Base-by-base conservation (phyloP, 1,284 basidiomycete species). In the Kalmanozyma brasiliensis region DNA sequence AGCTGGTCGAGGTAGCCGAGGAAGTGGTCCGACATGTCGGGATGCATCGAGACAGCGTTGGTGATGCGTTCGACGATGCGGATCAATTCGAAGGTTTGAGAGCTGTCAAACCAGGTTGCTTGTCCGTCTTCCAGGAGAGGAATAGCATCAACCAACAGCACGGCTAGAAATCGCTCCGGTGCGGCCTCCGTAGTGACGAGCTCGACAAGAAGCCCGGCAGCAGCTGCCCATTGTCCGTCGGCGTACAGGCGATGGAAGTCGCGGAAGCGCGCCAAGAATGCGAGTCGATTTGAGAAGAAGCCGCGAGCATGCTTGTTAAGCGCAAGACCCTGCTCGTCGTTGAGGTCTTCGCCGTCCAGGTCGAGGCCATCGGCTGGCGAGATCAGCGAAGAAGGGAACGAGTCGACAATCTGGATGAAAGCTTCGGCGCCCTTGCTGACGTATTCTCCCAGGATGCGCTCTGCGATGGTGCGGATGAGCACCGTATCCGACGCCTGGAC, bases 191-290 rank as follows among this genome's bases (percentile, higher is more conserved):
- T 79, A 8, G 74, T 73, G n/a, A 81, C 59, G 3, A 80, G 53
- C 34, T 72, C 73, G 5, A 79, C 72, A 2, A 81, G 65, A 13
- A 76, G 35, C 6, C 55, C 58, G 2, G 78, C 78, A 7, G 79
- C 78, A 6, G 64, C 67, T 10, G 49, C 41, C 62, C 69, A 66
- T 9, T 72, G 53, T 3, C 52, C 57, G 32, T 68, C 65, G 4
- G 69, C 56, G 42, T 74, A 78, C 1, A 76, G 49, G 1, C 72
- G 53, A 46, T 75, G 78, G 41, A 81, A 79, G 47, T 80, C 79
- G 34, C 77, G 63, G 62, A 79, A 79, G 55, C 71, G 66, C 22
- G 76, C 74, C 19, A 79, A 69, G 52, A 81, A 81, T 2, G 72
- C 66, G 9, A 81, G 70, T 22, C 76, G 63, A 20, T 67, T 63